Evolutionary conservation across 257 asterid genomes (phyloP), one percentile per base, ranked within the genome.

Genomic region (Plantago major): DNA sequence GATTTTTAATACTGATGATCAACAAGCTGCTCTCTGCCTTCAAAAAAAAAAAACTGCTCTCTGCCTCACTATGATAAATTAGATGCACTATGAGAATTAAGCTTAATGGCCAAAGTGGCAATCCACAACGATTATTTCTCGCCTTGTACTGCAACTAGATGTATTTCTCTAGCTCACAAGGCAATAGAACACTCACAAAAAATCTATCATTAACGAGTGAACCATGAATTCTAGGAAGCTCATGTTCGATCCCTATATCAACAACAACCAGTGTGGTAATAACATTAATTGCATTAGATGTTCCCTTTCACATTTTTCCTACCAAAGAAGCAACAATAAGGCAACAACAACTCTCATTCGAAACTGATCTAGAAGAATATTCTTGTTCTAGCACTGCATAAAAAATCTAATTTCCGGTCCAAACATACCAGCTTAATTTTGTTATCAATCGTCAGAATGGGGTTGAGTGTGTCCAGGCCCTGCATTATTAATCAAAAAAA

Each of bases 401-500:
- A 7, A 19, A 38, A 61, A 50, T 57, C 37, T 11, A 28, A 11
- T 10, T 22, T 19, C 28, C 40, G 40, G 8, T 33, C 40, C 40
- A 1, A 10, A 73, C 90, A n/a, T 72, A 88, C 98, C 94, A 91
- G 74, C 81, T 88, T 88, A 60, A 91, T 76, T 65, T 91, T 88
- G 73, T 74, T 76, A 67, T 91, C 92, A 58, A 91, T 88, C 14
- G 67, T 58, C 63, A 88, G 67, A 73, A 88, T 76, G n/a, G 96
- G 98, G 69, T 85, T 88, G 74, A 75, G 65, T 6, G 96, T 85
- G 75, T 90, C 95, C 73, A 90, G 67, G 37, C 88, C 95, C 95
- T 90, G 88, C 85, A 73, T 49, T n/a, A 66, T 64, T 67, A 22
- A 28, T 65, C 42, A 46, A 55, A 33, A n/a, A 11, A 48, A 66